phyloP scores from a whole-genome alignment of 495 filamentous ascomycete species.

The Parachaetomium inaequale region DNA sequence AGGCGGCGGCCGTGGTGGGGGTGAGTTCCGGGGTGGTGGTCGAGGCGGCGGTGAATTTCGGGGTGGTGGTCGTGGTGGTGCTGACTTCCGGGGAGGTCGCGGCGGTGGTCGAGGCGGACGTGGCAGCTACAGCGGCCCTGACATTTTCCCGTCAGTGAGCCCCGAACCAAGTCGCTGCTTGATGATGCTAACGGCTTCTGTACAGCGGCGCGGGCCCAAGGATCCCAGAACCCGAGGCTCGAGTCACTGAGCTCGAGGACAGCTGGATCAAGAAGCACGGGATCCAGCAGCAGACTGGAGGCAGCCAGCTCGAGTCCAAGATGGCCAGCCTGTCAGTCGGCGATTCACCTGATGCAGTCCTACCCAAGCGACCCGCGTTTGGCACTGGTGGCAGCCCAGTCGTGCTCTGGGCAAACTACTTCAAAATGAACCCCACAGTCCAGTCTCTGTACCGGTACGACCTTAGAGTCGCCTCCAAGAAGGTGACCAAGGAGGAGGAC shows the following conservation, averaged over 20 bases:
- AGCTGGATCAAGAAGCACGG: slow-evolving; percentile 25
- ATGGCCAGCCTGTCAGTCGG: slow-evolving; percentile 32
- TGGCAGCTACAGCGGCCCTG: slow-evolving; percentile 30
- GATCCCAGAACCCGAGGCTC: slow-evolving; percentile 29
- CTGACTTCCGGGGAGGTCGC: slow-evolving; percentile 11
- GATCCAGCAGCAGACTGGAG: neutral
- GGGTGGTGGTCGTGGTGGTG: neutral
- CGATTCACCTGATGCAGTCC: neutral
- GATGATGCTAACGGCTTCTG: slow-evolving; percentile 9
- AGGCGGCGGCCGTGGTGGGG: slow-evolving; percentile 25
- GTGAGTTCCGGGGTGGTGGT: no score
- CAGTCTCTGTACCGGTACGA: slow-evolving; percentile 39
- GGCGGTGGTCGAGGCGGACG: slow-evolving; percentile 2
- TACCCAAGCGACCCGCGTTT: slow-evolving; percentile 56
- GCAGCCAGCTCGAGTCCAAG: slow-evolving; percentile 10
- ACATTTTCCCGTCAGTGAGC: slow-evolving; percentile 34
- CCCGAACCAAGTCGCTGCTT: neutral
- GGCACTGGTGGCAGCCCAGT: slow-evolving; percentile 51
- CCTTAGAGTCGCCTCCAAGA: slow-evolving; percentile 24
- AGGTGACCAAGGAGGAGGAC: neutral
- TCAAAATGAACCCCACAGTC: slow-evolving; percentile 46
- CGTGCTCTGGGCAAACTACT: slow-evolving; percentile 62
- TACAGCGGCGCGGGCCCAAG: slow-evolving; percentile 6
- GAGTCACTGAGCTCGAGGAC: slow-evolving; percentile 38
- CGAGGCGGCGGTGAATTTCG: slow-evolving; percentile 19